Evolutionary conservation across 1,284 basidiomycete genomes (phyloP), one percentile per base, ranked within the genome.

Genomic region (Gymnopus androsaceus): DNA sequence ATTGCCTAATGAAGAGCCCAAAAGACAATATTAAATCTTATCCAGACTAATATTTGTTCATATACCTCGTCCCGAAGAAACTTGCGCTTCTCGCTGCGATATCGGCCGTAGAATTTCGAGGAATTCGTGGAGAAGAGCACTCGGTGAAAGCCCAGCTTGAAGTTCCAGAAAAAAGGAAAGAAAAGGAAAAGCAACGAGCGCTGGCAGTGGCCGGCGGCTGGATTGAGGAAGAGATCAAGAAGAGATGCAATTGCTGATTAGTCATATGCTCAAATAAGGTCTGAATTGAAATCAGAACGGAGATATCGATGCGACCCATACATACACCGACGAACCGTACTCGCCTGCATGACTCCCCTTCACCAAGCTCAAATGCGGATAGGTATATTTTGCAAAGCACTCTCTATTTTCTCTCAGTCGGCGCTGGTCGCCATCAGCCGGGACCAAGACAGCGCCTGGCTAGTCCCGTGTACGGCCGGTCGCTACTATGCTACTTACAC

Each of bases 201-300:
- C 48, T 50, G 48, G 48, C 48, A 38, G 33, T 48, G 34, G 34
- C 48, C 23, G 48, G 33, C 48, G 48, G 48, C 48, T 49, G 37
- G 33, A 36, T n/a, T 27, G 6, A 28, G 15, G 34, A 38, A 28
- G n/a, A 38, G 48, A 28, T 27, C 5, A 28, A 25, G 34, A 38
- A 28, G n/a, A 38, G 48, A 36, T 21, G 33, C 25, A 33, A 33
- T n/a, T 28, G 27, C 48, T 23, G 44, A 28, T 37, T 38, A 36
- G 36, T 50, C 48, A 50, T 50, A 36, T 50, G 46, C 30, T 48
- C 36, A 2, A 48, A n/a, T n/a, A n/a, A n/a, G n/a, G n/a, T n/a
- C n/a, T n/a, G n/a, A n/a, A n/a, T n/a, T n/a, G n/a, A n/a, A n/a
- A n/a, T n/a, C n/a, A n/a, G n/a, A n/a, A n/a, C n/a, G n/a, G n/a